phyloP scores from a whole-genome alignment of 2,329 filamentous ascomycete genomes.

The Colletotrichum australisinense region DNA sequence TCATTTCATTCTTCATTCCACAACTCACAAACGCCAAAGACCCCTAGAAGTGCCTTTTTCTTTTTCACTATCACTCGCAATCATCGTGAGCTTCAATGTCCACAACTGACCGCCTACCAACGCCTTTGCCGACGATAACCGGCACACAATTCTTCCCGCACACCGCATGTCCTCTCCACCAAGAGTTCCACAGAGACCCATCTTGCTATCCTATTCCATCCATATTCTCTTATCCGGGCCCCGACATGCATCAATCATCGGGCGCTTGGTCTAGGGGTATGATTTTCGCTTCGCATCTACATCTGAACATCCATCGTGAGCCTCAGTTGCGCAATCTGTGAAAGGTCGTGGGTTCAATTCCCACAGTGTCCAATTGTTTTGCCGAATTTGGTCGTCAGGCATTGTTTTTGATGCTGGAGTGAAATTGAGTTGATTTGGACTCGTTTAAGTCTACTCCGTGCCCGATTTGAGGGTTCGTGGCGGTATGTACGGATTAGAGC shows the following conservation, averaged over 20 bases:
- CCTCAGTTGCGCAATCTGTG: not conserved
- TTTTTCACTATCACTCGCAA: too few relatives aligned
- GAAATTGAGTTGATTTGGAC: too few relatives aligned
- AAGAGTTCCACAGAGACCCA: not conserved
- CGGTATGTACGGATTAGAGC: too few relatives aligned
- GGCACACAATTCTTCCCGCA: not conserved
- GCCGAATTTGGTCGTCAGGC: too few relatives aligned
- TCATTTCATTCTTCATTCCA: too few relatives aligned
- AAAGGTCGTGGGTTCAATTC: constrained; percentile 15
- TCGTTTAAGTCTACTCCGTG: too few relatives aligned
- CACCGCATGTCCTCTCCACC: not conserved
- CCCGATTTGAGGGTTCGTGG: too few relatives aligned
- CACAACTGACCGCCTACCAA: not conserved
- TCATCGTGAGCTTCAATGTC: too few relatives aligned
- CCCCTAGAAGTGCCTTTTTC: too few relatives aligned
- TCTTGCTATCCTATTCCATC: not conserved
- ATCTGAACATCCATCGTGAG: not conserved
- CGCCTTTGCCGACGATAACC: not conserved
- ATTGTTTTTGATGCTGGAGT: not conserved
- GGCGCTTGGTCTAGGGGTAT: constrained; percentile 14
- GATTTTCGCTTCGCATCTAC: constrained; percentile 9
- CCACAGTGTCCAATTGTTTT: not conserved
- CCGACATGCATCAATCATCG: not conserved
- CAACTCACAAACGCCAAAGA: too few relatives aligned
- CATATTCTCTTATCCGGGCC: rapidly evolving